Evolutionary conservation across 2,329 filamentous ascomycete species (phyloP).

Genomic region (Ceratocystis eucalypticola): DNA sequence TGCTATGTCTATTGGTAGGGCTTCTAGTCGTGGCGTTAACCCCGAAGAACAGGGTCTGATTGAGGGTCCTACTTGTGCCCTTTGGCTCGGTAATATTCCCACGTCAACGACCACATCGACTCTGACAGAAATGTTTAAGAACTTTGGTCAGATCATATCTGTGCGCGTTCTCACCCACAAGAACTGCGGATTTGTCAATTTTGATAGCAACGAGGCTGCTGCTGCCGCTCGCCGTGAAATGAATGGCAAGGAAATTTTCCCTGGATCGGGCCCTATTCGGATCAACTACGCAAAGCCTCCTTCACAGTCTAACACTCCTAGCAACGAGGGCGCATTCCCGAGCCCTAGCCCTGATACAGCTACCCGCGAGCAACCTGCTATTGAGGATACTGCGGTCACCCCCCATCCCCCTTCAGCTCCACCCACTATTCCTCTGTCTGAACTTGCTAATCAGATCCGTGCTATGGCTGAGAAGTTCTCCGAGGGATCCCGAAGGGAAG

Average conservation of each 20-base stretch:
- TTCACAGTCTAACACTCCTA: constrained; percentile 77
- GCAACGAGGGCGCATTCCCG: constrained; percentile 72
- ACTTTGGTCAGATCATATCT: constrained; percentile 82
- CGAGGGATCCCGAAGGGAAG: constrained; percentile 61
- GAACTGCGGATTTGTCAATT: constrained; percentile 98
- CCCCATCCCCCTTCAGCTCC: constrained; percentile 31
- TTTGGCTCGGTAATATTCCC: constrained; percentile 96
- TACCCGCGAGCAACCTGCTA: constrained; percentile 32
- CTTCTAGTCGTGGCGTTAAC: constrained; percentile 53
- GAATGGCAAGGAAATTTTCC: constrained; percentile 97
- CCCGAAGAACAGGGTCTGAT: constrained; percentile 60
- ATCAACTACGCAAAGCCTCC: constrained; percentile 97
- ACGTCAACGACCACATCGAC: constrained; percentile 94
- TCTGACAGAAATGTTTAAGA: constrained; percentile 84
- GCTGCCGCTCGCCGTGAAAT: constrained; percentile 75
- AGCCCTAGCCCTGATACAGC: constrained; percentile 86
- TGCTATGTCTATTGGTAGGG: constrained; percentile 57
- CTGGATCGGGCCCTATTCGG: constrained; percentile 81
- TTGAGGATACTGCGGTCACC: constrained; percentile 10
- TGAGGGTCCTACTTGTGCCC: constrained; percentile 78
- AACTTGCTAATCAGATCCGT: constrained; percentile 71
- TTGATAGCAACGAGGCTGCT: constrained; percentile 80
- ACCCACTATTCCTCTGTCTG: constrained; percentile 53
- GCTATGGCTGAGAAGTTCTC: constrained; percentile 71
- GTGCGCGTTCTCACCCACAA: constrained; percentile 93